Percentiles rank a stretch among this genome's conserved stretches.
Conservation (phyloP, 768 basidiomycete genomes). For the Lepiota subincarnata region DNA sequence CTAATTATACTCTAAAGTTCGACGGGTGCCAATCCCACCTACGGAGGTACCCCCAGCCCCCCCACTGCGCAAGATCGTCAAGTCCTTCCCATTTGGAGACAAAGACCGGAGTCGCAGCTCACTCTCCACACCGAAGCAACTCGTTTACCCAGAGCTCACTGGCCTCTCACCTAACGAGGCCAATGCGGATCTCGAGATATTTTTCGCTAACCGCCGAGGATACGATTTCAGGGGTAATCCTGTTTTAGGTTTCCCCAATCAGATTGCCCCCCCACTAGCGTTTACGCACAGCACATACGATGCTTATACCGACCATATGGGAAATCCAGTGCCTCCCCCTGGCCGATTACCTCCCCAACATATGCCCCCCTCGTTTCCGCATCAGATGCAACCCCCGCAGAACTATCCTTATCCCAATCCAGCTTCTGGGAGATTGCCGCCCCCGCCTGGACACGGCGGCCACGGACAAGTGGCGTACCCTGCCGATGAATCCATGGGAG, state of each 20-base stretch:
- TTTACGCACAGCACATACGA: background rate
- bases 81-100: conserved; percentile 46
- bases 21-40: conserved; percentile 55
- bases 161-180: conserved; percentile 47
- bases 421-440: conserved; percentile 5
- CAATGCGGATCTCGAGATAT: conserved; percentile 48
- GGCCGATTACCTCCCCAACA: conserved; percentile 14
- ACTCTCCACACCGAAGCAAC: conserved; percentile 21
- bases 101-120: conserved; percentile 16
- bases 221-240: conserved; percentile 10
- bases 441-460: conserved; percentile 8
- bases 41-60: conserved; percentile 46
- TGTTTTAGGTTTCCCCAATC: conserved; percentile 1
- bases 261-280: conserved; percentile 4
- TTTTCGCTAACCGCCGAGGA: conserved; percentile 40
- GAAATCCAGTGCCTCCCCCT: conserved; percentile 7
- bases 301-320: conserved; percentile 7
- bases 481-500: conserved; percentile 13
- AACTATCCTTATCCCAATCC: conserved; percentile 1
- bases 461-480: conserved; percentile 4
- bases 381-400: conserved; percentile 6
- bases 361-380: background rate
- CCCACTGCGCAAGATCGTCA: conserved; percentile 63
- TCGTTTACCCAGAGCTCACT: conserved; percentile 42
- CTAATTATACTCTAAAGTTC: conserved; percentile 30